phyloP scores from a whole-genome alignment of 495 filamentous ascomycete genomes.

The Trichoderma gamsii region DNA sequence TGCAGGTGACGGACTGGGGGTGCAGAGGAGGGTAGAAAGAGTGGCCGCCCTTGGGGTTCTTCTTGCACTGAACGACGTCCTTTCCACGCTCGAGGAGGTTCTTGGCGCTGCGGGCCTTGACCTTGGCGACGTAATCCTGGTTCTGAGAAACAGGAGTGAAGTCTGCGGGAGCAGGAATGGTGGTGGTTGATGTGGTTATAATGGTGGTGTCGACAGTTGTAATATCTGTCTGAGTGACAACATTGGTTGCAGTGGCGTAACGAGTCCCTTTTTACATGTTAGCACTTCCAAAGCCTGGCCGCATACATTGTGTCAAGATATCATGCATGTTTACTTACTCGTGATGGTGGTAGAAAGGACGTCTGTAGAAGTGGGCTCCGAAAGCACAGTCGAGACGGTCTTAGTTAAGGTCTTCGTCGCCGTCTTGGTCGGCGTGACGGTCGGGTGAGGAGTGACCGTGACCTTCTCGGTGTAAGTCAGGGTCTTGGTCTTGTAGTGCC shows the following conservation, averaged over 20 bases:
- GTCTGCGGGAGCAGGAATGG: not conserved
- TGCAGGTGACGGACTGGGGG: constrained; percentile 4
- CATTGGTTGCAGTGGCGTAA: not conserved
- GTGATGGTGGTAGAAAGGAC: not conserved
- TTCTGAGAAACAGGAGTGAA: not conserved
- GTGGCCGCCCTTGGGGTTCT: not conserved
- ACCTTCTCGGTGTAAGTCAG: not conserved
- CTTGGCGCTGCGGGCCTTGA: constrained; percentile 3
- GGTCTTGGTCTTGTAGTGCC: not conserved
- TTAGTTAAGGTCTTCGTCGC: not conserved
- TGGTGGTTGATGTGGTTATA: not conserved
- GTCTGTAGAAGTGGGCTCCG: not conserved
- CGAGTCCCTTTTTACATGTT: not conserved
- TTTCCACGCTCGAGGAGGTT: not conserved
- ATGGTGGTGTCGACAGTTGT: not conserved
- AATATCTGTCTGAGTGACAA: not conserved
- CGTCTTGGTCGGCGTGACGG: not conserved
- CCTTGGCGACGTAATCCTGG: not conserved
- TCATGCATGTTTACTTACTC: not conserved
- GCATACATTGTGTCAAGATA: no score
- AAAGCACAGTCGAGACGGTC: not conserved
- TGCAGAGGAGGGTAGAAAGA: not conserved
- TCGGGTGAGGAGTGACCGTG: not conserved
- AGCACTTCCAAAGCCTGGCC: no score
- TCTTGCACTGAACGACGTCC: not conserved